Percentiles rank a stretch among this genome's conserved stretches.
These are phyloP conservation scores for Pinus albicaulis DNA, from an alignment of 75 land plant species.

Conservation along the genomic window DNA sequence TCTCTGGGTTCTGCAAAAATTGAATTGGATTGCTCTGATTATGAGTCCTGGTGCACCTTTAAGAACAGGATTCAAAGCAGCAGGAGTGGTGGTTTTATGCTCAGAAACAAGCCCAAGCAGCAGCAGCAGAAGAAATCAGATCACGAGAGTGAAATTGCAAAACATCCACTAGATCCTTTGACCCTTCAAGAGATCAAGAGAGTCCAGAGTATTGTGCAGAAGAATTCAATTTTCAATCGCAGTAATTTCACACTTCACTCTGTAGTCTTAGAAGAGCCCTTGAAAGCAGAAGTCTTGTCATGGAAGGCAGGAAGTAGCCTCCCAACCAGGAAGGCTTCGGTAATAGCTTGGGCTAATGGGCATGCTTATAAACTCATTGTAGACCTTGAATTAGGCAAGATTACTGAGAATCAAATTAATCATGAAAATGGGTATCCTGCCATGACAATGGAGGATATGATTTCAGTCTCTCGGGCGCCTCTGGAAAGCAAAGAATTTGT, in stretches of 20 bases:
- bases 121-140: not conserved
- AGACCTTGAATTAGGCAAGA: conserved; percentile 26
- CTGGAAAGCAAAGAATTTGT: conserved; percentile 36
- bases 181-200: conserved; percentile 48
- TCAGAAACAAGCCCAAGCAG: conserved; percentile 11
- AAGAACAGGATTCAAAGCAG: conserved; percentile 11
- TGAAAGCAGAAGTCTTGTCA: conserved; percentile 45
- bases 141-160: conserved; percentile 31
- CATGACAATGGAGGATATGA: conserved; percentile 54
- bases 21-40: conserved; percentile 12
- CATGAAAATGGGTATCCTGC: conserved; percentile 54
- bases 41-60: conserved; percentile 16
- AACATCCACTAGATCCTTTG: conserved; percentile 91
- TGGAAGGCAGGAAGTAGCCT: conserved; percentile 53
- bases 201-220: conserved; percentile 45
- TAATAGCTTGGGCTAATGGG: conserved; percentile 28
- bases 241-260: conserved; percentile 37
- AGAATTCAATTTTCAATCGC: conserved; percentile 31
- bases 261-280: conserved; percentile 61
- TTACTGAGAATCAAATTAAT: conserved; percentile 12
- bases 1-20: not conserved
- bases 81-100: conserved; percentile 6
- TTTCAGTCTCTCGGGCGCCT: conserved; percentile 16
- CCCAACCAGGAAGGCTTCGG: conserved; percentile 55
- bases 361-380: conserved; percentile 33